phyloP scores from a whole-genome alignment of 1,139 yeast species.

The Lodderomyces orthopsilosis region DNA sequence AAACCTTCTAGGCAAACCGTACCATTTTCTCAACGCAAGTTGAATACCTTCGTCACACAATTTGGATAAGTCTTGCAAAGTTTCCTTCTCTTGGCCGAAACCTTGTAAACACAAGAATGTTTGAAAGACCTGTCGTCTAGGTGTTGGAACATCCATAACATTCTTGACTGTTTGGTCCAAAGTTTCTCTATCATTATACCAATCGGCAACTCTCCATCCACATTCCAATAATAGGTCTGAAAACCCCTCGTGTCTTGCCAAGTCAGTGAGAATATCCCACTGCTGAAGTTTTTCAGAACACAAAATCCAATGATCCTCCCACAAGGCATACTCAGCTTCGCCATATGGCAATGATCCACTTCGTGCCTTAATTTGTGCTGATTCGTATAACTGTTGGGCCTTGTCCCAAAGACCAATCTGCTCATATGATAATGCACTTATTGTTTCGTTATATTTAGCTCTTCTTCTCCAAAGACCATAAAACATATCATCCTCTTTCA shows the following conservation, averaged over 20 bases:
- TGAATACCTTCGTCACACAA: slow-evolving; percentile 96
- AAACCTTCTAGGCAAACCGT: slow-evolving; percentile 74
- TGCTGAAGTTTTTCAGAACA: slow-evolving; percentile 97
- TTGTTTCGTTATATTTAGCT: slow-evolving; percentile 90
- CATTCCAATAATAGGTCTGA: slow-evolving; percentile 92
- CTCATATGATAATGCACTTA: slow-evolving; percentile 88
- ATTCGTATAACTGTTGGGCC: slow-evolving; percentile 90
- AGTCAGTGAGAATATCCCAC: slow-evolving; percentile 95
- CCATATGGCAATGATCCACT: slow-evolving; percentile 95
- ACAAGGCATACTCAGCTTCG: slow-evolving; percentile 89
- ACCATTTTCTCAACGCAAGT: slow-evolving; percentile 89
- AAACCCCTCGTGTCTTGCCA: slow-evolving; percentile 97
- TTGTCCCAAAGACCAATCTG: slow-evolving; percentile 95
- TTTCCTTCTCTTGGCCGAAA: slow-evolving; percentile 85
- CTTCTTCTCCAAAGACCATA: slow-evolving; percentile 97
- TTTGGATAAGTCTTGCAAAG: slow-evolving; percentile 75
- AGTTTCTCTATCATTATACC: slow-evolving; percentile 95
- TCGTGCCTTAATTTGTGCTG: slow-evolving; percentile 96
- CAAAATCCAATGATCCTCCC: slow-evolving; percentile 99
- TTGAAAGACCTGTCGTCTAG: slow-evolving; percentile 92
- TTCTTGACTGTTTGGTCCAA: slow-evolving; percentile 91
- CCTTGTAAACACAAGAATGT: slow-evolving; percentile 92
- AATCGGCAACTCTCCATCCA: slow-evolving; percentile 99
- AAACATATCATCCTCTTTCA: slow-evolving; percentile 95
- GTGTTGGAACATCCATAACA: slow-evolving; percentile 98